Conservation (phyloP, 2,329 filamentous ascomycete species). For the Hysterium pulicare region DNA sequence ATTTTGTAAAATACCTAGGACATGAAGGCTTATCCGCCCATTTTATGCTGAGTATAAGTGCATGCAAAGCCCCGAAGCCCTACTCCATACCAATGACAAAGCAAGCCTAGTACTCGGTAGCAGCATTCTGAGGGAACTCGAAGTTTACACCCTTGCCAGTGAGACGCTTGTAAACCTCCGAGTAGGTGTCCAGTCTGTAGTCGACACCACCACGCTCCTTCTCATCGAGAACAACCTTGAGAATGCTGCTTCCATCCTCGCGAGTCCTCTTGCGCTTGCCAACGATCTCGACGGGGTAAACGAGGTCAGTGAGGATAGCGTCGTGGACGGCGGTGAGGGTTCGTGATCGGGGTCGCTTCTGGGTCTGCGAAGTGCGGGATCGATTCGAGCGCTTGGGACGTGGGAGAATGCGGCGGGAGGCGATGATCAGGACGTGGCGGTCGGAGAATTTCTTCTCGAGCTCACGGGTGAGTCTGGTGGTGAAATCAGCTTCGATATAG, state of each 20-base stretch:
- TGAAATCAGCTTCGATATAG: constrained; percentile 7
- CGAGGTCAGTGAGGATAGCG: constrained; percentile 93
- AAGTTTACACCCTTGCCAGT: constrained; percentile 96
- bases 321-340: constrained; percentile 99
- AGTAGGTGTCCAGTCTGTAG: constrained; percentile 99
- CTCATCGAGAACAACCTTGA: constrained; percentile 99
- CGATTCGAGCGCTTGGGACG: constrained; percentile 98
- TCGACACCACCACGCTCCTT: constrained; percentile 99
- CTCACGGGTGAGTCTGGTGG: constrained; percentile 88
- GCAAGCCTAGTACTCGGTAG: constrained; percentile 75
- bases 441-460: constrained; percentile 99
- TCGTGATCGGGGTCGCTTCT: constrained; percentile 97
- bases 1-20: neutral
- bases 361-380: constrained; percentile 91
- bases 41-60: constrained; percentile 37
- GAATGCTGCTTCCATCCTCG: constrained; percentile 96
- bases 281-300: constrained; percentile 99
- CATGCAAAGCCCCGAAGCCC: constrained; percentile 32
- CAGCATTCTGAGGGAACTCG: constrained; percentile 89
- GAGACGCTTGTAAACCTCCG: constrained; percentile 97
- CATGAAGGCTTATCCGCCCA: constrained; percentile 1
- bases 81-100: constrained; percentile 36
- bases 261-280: constrained; percentile 98
- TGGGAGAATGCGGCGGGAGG: constrained; percentile 96
- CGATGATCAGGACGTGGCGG: constrained; percentile 98